Percentiles rank a stretch among this genome's conserved stretches.
Conservation (phyloP, 1,284 basidiomycete genomes). For the Austropuccinia psidii region DNA sequence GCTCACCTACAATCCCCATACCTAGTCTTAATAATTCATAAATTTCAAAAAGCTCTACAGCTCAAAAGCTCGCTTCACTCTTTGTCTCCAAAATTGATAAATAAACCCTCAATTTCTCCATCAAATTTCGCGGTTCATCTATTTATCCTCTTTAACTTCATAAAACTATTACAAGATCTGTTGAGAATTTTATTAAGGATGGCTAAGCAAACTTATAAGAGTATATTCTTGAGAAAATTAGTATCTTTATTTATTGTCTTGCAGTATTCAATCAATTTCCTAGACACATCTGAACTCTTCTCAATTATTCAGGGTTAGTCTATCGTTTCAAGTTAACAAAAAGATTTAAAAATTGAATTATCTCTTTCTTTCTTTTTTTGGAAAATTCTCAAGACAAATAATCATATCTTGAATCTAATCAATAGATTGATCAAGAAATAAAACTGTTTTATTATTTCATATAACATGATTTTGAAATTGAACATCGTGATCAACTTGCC, state of each 20-base stretch:
- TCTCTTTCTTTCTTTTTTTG: neutral
- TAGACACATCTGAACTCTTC: neutral
- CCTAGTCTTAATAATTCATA: neutral
- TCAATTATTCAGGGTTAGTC: neutral
- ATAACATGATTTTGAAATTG: neutral
- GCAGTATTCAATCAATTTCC: neutral
- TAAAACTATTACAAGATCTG: neutral
- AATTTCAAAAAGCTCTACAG: neutral
- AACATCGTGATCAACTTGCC: neutral
- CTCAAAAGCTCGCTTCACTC: conserved; percentile 8
- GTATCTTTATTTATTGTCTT: neutral
- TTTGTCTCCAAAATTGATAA: neutral
- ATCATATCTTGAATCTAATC: neutral
- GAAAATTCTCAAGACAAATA: neutral
- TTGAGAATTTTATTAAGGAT: neutral
- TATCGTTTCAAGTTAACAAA: neutral
- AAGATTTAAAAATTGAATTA: neutral
- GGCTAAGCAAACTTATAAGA: neutral
- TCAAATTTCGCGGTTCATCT: neutral
- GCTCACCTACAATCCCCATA: neutral
- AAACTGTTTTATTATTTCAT: neutral
- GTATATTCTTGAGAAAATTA: neutral
- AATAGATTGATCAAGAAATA: neutral
- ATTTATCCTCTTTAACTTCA: neutral
- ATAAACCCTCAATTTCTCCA: neutral